These are phyloP conservation scores for Aspergillus versicolor DNA, from an alignment of 2,329 filamentous ascomycete species.

Conservation along the genomic window DNA sequence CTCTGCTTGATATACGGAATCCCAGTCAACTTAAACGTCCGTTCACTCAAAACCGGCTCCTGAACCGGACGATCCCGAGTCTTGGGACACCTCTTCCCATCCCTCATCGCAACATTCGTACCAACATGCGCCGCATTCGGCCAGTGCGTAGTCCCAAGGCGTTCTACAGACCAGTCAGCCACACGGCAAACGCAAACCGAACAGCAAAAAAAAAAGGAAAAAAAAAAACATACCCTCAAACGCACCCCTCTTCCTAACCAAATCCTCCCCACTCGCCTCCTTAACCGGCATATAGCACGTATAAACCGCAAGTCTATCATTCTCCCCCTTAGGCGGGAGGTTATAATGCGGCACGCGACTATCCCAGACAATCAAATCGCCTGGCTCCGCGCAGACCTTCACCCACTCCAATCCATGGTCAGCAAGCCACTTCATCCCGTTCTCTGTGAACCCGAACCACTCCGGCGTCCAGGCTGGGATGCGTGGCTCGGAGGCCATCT, in stretches of 20 bases:
- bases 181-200: background rate
- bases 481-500: constrained; percentile 29
- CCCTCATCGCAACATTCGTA: constrained; percentile 20
- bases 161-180: background rate
- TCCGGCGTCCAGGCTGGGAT: constrained; percentile 29
- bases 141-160: constrained; percentile 45
- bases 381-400: constrained; percentile 45
- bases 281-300: constrained; percentile 44
- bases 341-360: constrained; percentile 42
- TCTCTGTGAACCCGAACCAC: constrained; percentile 31
- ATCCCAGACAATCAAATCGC: constrained; percentile 47
- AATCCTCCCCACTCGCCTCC: constrained; percentile 42
- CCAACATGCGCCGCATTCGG: constrained; percentile 26
- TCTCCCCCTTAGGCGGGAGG: constrained; percentile 30
- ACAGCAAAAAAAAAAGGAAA: no score
- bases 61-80: constrained; percentile 41
- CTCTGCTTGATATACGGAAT: constrained; percentile 41
- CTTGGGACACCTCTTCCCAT: constrained; percentile 23
- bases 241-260: constrained; percentile 43
- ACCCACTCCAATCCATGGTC: constrained; percentile 28
- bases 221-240: constrained; percentile 29
- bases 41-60: constrained; percentile 41
- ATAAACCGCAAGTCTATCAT: constrained; percentile 38
- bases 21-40: constrained; percentile 48
- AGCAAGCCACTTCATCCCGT: constrained; percentile 35